Evolutionary conservation across 2,329 filamentous ascomycete species (phyloP).

Genomic region (Aspergillus texensis): DNA sequence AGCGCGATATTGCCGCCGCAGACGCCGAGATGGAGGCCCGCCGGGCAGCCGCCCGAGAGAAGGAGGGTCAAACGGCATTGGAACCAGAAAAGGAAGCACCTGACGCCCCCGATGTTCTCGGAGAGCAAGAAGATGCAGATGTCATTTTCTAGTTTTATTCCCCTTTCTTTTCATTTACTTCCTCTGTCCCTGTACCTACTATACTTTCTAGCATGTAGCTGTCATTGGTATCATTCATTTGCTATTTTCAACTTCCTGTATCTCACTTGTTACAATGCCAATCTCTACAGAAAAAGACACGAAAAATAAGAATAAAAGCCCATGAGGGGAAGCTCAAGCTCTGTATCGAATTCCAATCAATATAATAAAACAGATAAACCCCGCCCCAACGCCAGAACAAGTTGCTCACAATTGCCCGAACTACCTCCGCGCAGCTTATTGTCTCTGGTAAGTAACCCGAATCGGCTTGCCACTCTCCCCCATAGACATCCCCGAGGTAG

Average conservation of each 20-base stretch:
- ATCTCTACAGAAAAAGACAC: background rate
- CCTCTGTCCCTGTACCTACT: slow-evolving; percentile 21
- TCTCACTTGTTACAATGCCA: slow-evolving; percentile 5
- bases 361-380: slow-evolving; percentile 11
- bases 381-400: slow-evolving; percentile 35
- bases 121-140: slow-evolving; percentile 76
- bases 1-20: slow-evolving; percentile 70
- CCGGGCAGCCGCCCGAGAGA: slow-evolving; percentile 46
- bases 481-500: slow-evolving; percentile 80
- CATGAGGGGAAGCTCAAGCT: background rate
- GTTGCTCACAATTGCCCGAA: slow-evolving; percentile 18
- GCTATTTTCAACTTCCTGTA: slow-evolving; percentile 3
- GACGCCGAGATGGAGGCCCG: slow-evolving; percentile 73
- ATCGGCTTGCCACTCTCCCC: slow-evolving; percentile 75
- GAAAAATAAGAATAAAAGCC: background rate
- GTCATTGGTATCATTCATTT: slow-evolving; percentile 16
- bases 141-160: slow-evolving; percentile 70
- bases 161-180: slow-evolving; percentile 9
- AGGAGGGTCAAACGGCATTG: slow-evolving; percentile 19
- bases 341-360: slow-evolving; percentile 9
- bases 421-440: slow-evolving; percentile 54
- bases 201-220: slow-evolving; percentile 24
- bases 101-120: slow-evolving; percentile 66
- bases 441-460: slow-evolving; percentile 94
- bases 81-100: slow-evolving; percentile 55